Evolutionary conservation across 2,329 filamentous ascomycete genomes (phyloP), one percentile per base, ranked within the genome.

Genomic region (Whalleya microplaca): DNA sequence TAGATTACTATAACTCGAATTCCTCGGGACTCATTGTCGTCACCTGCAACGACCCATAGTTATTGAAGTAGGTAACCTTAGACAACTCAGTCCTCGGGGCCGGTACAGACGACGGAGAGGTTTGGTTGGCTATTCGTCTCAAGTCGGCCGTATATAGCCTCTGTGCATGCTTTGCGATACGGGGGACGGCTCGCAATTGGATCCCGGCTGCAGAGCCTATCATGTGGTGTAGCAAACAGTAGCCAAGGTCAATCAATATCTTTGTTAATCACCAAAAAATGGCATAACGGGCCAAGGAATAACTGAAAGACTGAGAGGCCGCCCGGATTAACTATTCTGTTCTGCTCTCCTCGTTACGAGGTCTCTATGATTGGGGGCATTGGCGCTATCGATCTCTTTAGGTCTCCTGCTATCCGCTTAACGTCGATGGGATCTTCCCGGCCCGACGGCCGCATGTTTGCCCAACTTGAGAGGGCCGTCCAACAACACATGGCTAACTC

Each of bases 211-310:
- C 52, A 63, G 55, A 42, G 43, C 49, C 50, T 57, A 40, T 55
- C 43, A 61, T 65, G 64, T 56, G 7, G 60, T 63, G 65, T 64
- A 64, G 60, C 63, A 64, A 65, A 63, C 58, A 61, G 47, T 27
- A 37, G 44, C 37, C 57, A 48, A 20, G 43, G 14, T 54, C 19
- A 16, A 50, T 56, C 41, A 57, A 53, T 53, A 41, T 41, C 48
- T 52, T 57, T 51, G 53, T 54, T 54, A 49, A 52, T 46, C 41
- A 27, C 52, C 44, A 41, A 23, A 29, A 12, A 29, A 5, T 5
- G 27, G 5, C 5, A 12, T 6, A 12, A 29, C 27, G 27, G 27
- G 27, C 27, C 5, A 29, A 5, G 27, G 27, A 29, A 29, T 29
- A 6, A 29, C 12, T 12, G 5, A 12, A 5, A 29, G 5, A 5